Evolutionary conservation across 2,329 filamentous ascomycete species (phyloP).

Genomic region (Colletotrichum sp.): DNA sequence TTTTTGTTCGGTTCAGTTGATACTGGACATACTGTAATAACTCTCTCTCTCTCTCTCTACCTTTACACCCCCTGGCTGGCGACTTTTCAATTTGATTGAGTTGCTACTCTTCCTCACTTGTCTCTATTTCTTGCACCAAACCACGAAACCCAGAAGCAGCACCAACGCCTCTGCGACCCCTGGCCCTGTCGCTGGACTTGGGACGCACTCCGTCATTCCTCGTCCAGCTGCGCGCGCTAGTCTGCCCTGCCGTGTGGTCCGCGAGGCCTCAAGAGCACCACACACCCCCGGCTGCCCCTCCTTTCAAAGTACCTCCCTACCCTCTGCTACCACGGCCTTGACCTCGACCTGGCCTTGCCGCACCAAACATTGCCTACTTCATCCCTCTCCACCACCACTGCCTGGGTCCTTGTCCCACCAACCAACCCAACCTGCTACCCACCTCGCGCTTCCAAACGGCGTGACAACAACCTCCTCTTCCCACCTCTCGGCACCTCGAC

Average conservation of each 20-base stretch:
- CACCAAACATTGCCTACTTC: background rate
- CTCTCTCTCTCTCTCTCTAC: background rate
- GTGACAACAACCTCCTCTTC: conserved; percentile 16
- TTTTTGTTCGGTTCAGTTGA: background rate
- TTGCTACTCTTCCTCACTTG: background rate
- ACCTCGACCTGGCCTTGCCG: background rate
- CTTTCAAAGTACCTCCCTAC: conserved; percentile 15
- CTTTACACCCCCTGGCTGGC: background rate
- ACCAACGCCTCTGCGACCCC: background rate
- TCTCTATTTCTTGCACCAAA: background rate
- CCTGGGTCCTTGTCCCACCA: conserved; percentile 5
- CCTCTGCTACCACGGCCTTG: background rate
- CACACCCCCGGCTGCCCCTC: conserved; percentile 11
- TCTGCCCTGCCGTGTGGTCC: conserved; percentile 20
- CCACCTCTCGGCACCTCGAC: conserved; percentile 5
- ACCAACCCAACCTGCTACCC: conserved; percentile 3
- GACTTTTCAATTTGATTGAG: background rate
- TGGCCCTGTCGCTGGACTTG: conserved; percentile 7
- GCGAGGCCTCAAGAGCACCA: conserved; percentile 15
- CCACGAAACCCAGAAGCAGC: background rate
- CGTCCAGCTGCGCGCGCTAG: conserved; percentile 19
- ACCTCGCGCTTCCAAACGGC: conserved; percentile 15
- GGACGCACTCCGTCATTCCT: conserved; percentile 21
- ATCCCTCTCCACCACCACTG: background rate
- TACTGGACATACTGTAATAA: background rate